Evolutionary conservation across 2,329 filamentous ascomycete species (phyloP), one percentile per base, ranked within the genome.

Genomic region (Cladosporium sp.): DNA sequence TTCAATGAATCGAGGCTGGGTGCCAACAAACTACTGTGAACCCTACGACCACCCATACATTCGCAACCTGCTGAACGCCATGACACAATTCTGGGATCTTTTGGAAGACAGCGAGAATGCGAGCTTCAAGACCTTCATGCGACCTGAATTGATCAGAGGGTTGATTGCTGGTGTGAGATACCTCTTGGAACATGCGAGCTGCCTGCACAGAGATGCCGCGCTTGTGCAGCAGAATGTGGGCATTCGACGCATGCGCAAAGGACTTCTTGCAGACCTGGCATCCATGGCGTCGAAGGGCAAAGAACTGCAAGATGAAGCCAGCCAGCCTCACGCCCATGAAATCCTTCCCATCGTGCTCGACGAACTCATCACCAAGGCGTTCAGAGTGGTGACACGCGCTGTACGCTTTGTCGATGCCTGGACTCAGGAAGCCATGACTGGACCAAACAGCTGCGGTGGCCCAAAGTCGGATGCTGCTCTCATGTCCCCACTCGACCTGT

Each of bases 11-110:
- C 84, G 94, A 66, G 94, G 94, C 63, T 99, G 94, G 94, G 79
- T 99, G 61, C 94, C 94, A 2, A 99, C 94, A 8, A 99, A 99
- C 74, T 99, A 97, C 73, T 99, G 94, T 78, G 92, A 97, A 72
- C 84, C 90, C 9, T 99, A 97, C 72, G 90, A 97, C 65, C 91
- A 93, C 47, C 85, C 91, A 20, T 87, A 92, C 63, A 92, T 97
- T 81, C 85, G 87, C 57, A 92, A 86, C 63, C 80, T 99, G 20
- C 80, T 99, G 37, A 92, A 90, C 67, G 91, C 92, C 0, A 79
- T 97, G 61, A 85, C 94, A 14, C 90, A 94, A 70, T 92, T 97
- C 62, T 97, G 92, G 92, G 92, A 97, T 71, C 78, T 96, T 55
- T 82, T 96, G 66, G 89, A 89, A 34, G 86, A 86, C 20, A 67